Evolutionary conservation across 2,329 filamentous ascomycete species (phyloP), one percentile per base, ranked within the genome.

Genomic region (Thermothelomyces thermophilus): DNA sequence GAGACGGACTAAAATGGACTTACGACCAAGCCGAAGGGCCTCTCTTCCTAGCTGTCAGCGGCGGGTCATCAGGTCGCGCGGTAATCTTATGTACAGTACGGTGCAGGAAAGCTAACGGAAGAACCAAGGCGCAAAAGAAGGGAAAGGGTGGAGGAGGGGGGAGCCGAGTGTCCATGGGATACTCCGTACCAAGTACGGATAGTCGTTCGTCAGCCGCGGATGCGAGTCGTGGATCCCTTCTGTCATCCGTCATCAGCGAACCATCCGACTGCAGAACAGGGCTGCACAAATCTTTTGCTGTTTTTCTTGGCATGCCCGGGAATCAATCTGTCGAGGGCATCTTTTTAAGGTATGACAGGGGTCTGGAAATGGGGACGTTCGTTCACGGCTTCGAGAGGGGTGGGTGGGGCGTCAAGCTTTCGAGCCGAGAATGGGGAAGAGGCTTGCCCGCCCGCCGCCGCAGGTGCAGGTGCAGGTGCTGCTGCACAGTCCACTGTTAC

Each of bases 291-390:
- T 14, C 19, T 26, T 41, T 35, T 16, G 13, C 19, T 33, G 40
- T 22, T 22, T 20, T 19, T 34, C 41, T 41, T 47, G 49, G 49
- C 33, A 2, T 43, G 28, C 41, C 48, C 48, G 33, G 35, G 35
- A 5, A 41, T 34, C 31, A 8, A 30, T 34, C 19, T 43, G 39
- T 46, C 30, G 28, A 44, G 7, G 20, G 16, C 14, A 46, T 22
- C 24, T 33, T 47, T 56, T 53, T 49, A 41, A 53, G 51, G 50
- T 52, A 43, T 43, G 50, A 40, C 50, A 53, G 37, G 53, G 53
- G 39, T 48, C 48, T 48, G 17, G 33, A 34, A 17, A 43, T 35
- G 17, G 26, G 24, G 14, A 33, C 16, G 13, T 22, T 34, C 34
- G 40, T 48, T 48, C 45, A 40, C 17, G 13, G 19, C 26, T 11